These are phyloP conservation scores for Lodderomyces elongisporus DNA, from an alignment of 1,139 yeast species.

Conservation along the genomic window DNA sequence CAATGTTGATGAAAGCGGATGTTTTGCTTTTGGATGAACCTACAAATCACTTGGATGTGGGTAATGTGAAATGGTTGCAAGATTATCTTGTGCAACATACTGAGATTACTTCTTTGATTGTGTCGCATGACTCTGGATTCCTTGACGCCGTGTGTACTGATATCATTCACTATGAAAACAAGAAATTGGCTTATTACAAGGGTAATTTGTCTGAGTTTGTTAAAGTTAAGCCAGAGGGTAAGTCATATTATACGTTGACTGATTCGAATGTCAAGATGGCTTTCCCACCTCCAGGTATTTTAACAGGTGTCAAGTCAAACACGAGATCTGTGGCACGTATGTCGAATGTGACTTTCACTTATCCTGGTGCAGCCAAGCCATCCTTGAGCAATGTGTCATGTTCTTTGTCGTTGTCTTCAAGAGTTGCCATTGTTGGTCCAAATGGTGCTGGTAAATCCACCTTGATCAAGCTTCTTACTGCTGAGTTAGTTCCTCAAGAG, in stretches of 20 bases:
- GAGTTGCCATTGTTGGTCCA: conserved; percentile 96
- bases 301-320: conserved; percentile 91
- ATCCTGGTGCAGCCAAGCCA: conserved; percentile 87
- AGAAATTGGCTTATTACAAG: conserved; percentile 89
- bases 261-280: conserved; percentile 94
- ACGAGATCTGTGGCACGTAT: conserved; percentile 94
- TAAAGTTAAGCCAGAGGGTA: conserved; percentile 90
- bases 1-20: conserved; percentile 97
- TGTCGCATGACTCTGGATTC: conserved; percentile 97
- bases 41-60: conserved; percentile 95
- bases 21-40: conserved; percentile 94
- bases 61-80: conserved; percentile 89
- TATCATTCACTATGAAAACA: conserved; percentile 93
- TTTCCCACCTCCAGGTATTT: conserved; percentile 96
- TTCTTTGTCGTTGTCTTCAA: conserved; percentile 83
- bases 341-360: conserved; percentile 77
- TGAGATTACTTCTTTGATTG: conserved; percentile 89
- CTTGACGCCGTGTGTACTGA: conserved; percentile 94
- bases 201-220: conserved; percentile 95
- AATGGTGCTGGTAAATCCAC: conserved; percentile 99
- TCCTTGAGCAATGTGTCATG: conserved; percentile 77
- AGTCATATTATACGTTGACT: conserved; percentile 91
- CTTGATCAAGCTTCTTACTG: conserved; percentile 85
- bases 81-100: conserved; percentile 77
- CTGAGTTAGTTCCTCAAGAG: conserved; percentile 76